Evolutionary conservation across 768 basidiomycete genomes (phyloP).

Genomic region (Baorangia bicolor): DNA sequence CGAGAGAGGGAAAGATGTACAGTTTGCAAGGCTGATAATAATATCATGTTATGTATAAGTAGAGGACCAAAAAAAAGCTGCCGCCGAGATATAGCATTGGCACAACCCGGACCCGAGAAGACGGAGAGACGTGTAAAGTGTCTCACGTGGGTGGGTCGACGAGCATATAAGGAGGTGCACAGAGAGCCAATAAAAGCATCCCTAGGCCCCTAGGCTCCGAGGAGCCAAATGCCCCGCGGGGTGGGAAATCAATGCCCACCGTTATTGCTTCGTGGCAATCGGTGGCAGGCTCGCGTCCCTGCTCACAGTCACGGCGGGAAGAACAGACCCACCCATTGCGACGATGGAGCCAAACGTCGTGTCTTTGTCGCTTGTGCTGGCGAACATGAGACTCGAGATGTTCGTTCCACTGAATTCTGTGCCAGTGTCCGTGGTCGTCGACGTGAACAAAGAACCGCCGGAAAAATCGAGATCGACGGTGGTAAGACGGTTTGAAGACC

Average conservation of each 20-base stretch:
- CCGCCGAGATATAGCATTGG: too few species aligned
- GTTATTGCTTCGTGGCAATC: background rate
- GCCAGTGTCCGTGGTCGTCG: background rate
- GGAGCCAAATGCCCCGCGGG: background rate
- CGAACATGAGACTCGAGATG: constrained; percentile 3
- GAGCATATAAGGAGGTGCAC: background rate
- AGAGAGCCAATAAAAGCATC: background rate
- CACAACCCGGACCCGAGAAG: background rate
- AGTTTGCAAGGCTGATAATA: background rate
- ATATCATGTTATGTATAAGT: background rate
- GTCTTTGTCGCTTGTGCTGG: background rate
- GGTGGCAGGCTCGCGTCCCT: background rate
- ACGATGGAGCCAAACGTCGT: constrained; percentile 1
- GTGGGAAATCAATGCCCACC: background rate
- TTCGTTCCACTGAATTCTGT: constrained; percentile 3
- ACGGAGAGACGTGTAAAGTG: background rate
- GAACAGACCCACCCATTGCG: background rate
- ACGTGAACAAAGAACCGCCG: background rate
- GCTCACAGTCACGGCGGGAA: background rate
- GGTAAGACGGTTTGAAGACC: constrained; percentile 18
- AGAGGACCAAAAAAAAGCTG: background rate
- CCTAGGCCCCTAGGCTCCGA: background rate
- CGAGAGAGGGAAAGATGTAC: background rate
- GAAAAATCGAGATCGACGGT: constrained; percentile 25
- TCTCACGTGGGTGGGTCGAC: background rate